These are phyloP conservation scores for Thymus quinquecostatus DNA, from an alignment of 257 asterid genomes.

Conservation along the genomic window DNA sequence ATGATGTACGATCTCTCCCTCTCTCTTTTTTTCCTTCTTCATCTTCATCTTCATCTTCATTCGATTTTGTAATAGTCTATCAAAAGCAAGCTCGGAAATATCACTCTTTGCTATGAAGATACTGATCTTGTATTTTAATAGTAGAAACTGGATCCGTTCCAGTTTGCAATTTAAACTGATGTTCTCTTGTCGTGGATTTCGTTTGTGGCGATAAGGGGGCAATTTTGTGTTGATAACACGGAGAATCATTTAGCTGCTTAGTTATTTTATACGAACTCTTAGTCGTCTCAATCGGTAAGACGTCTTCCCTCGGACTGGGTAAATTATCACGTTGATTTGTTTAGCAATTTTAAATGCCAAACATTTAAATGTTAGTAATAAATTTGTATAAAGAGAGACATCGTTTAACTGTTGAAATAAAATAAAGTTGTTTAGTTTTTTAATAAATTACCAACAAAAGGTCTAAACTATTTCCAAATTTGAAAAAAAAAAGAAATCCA, in stretches of 20 bases:
- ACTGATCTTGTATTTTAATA: conserved; percentile 43
- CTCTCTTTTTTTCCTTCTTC: neutral
- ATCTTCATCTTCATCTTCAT: conserved; percentile 1
- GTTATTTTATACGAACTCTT: neutral
- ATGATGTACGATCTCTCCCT: conserved; percentile 1
- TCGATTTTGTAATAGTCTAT: conserved; percentile 30
- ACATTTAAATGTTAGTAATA: too few species aligned
- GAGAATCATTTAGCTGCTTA: neutral
- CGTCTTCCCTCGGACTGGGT: too few species aligned
- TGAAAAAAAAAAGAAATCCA: too few species aligned
- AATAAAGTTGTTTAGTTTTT: too few species aligned
- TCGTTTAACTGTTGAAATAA: too few species aligned
- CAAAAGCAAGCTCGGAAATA: conserved; percentile 29
- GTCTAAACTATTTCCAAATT: too few species aligned
- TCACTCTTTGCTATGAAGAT: conserved; percentile 33
- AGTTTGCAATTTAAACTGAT: neutral
- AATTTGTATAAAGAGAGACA: too few species aligned
- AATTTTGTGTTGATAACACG: conserved; percentile 11
- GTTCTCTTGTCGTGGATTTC: neutral
- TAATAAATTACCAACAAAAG: too few species aligned
- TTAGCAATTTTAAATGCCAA: too few species aligned
- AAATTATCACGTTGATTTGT: too few species aligned
- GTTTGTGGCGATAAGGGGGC: neutral
- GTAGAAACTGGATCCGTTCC: conserved; percentile 28
- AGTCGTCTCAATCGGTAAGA: neutral